Percentiles rank a stretch among this genome's conserved stretches.
These are phyloP conservation scores for Glaciozyma martinii DNA, from an alignment of 768 basidiomycete species.

Conservation along the genomic window DNA sequence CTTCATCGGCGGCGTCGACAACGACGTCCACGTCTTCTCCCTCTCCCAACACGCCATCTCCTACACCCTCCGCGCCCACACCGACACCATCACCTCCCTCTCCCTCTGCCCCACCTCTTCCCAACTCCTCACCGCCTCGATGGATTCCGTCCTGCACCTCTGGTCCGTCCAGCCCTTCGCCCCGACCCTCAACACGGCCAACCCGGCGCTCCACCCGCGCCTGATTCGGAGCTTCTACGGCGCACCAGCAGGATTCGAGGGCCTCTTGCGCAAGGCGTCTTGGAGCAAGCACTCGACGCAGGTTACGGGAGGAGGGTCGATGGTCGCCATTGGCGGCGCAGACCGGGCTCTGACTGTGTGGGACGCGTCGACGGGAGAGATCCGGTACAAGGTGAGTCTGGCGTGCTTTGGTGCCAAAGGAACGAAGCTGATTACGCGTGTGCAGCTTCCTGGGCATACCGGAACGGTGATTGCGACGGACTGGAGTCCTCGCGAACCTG, in stretches of 20 bases:
- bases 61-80: constrained; percentile 71
- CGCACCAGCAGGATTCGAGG: constrained; percentile 90
- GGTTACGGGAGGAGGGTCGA: constrained; percentile 31
- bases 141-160: constrained; percentile 80
- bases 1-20: constrained; percentile 88
- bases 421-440: not conserved
- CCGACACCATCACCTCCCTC: constrained; percentile 89
- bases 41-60: constrained; percentile 50
- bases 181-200: constrained; percentile 66
- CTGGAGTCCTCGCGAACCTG: constrained; percentile 92
- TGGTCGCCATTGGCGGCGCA: constrained; percentile 44
- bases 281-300: constrained; percentile 47
- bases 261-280: constrained; percentile 66
- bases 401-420: no score
- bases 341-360: constrained; percentile 44
- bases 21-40: constrained; percentile 72
- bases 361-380: constrained; percentile 35
- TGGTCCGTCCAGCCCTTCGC: constrained; percentile 94
- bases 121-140: constrained; percentile 78
- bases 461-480: constrained; percentile 93
- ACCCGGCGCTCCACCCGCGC: constrained; percentile 47
- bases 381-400: constrained; percentile 34
- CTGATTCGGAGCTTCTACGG: constrained; percentile 44
- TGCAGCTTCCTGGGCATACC: constrained; percentile 84
- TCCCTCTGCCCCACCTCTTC: constrained; percentile 78